phyloP scores from a whole-genome alignment of 225 moss, liverwort and hornwort genomes.

The Sphagnum contortum region DNA sequence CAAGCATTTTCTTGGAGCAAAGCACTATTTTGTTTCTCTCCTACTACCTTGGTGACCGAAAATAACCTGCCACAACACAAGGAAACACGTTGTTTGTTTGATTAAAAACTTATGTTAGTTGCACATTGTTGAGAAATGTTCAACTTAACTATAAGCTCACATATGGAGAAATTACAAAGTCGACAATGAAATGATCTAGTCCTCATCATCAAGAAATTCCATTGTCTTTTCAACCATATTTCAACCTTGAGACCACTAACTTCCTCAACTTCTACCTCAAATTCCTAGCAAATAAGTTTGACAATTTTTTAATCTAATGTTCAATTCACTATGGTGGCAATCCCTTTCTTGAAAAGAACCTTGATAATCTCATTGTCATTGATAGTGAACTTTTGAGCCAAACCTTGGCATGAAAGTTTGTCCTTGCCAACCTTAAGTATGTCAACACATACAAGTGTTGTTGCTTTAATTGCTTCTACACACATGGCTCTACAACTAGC shows the following conservation, averaged over 20 bases:
- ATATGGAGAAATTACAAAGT: no score
- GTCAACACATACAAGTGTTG: constrained; percentile 86
- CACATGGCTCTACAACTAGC: constrained; percentile 85
- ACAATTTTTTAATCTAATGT: constrained; percentile 94
- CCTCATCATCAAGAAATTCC: constrained; percentile 76
- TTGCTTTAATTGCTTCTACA: constrained; percentile 73
- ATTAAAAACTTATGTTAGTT: no score
- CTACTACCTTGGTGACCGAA: constrained; percentile 66
- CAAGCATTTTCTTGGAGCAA: constrained; percentile 93
- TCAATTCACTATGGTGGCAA: constrained; percentile 85
- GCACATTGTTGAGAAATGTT: no score
- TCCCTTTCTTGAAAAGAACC: constrained; percentile 87
- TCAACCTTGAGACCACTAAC: constrained; percentile 77
- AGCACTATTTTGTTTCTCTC: constrained; percentile 74
- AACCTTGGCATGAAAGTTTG: constrained; percentile 84
- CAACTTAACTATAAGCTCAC: no score
- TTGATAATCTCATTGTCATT: constrained; percentile 95
- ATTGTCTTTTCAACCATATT: constrained; percentile 84
- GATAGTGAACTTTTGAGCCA: constrained; percentile 80
- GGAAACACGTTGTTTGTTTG: background rate
- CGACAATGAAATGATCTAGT: constrained; percentile 65
- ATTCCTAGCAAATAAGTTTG: constrained; percentile 74
- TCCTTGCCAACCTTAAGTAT: constrained; percentile 78
- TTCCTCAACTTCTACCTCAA: constrained; percentile 82
- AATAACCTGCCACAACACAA: constrained; percentile 45